A percentile compares a stretch with the other conserved stretches of the same genome.
These are phyloP conservation scores for Tephrocybe sp. DNA, from an alignment of 768 basidiomycete species.

Conservation along the genomic window DNA sequence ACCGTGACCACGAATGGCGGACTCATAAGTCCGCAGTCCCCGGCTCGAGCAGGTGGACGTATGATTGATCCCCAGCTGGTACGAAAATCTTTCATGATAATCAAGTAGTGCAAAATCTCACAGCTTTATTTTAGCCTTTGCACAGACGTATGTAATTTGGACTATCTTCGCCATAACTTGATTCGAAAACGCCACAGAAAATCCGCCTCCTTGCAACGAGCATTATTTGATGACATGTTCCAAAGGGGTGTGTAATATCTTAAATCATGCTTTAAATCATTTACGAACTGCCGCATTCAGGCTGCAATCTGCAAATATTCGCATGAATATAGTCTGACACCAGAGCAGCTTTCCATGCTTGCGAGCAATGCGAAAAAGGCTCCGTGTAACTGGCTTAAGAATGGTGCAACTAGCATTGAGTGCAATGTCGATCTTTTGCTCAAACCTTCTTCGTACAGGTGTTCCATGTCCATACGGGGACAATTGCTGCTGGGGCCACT, in stretches of 20 bases:
- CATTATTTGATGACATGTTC: slow-evolving; percentile 81
- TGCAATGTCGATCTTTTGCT: too few species aligned
- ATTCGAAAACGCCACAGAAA: slow-evolving; percentile 44
- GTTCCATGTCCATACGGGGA: slow-evolving; percentile 73
- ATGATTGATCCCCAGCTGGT: slow-evolving; percentile 66
- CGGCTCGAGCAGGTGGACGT: slow-evolving; percentile 41
- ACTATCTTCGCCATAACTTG: slow-evolving; percentile 3
- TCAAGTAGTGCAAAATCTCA: slow-evolving; percentile 1
- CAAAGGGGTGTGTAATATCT: slow-evolving; percentile 55
- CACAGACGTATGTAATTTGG: slow-evolving; percentile 62
- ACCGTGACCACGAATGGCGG: slow-evolving; percentile 54
- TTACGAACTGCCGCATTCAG: slow-evolving; percentile 30
- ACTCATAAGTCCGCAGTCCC: slow-evolving; percentile 67
- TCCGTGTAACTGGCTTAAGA: slow-evolving; percentile 82
- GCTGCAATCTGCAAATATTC: slow-evolving; percentile 75
- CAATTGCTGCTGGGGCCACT: slow-evolving; percentile 80
- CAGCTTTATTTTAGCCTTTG: slow-evolving; percentile 48
- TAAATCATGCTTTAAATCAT: slow-evolving; percentile 3
- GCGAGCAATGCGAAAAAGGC: slow-evolving; percentile 80
- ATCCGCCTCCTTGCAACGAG: slow-evolving; percentile 83
- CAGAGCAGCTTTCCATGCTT: slow-evolving; percentile 69
- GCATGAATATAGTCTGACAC: slow-evolving; percentile 71
- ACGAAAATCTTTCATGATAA: slow-evolving; percentile 21
- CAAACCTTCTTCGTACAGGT: slow-evolving; percentile 36
- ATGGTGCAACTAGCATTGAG: slow-evolving; percentile 40